Base-by-base conservation (phyloP, 257 asterid species). In the Solanum boliviense region DNA sequence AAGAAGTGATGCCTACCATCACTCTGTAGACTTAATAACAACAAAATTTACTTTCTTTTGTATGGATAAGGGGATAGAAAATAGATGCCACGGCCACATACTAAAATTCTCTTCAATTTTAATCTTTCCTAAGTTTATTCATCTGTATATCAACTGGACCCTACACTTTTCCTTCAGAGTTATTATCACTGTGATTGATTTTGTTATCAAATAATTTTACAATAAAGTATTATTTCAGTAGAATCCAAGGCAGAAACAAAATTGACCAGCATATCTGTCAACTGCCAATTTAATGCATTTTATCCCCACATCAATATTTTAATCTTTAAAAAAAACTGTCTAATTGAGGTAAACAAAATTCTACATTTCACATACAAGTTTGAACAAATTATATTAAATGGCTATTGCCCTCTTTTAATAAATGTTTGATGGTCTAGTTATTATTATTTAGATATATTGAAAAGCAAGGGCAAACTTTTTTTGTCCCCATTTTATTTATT, bases 331-430 rank as follows among this genome's bases (percentile, higher is more conserved):
- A 38, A 38, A 15, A n/a, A 25, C 39, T 65, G 29, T 65, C 87
- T 83, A 16, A 46, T 83, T 83, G 7, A 18, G 38, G 46, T 72
- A 72, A 72, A 34, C 81, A 8, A 72, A 31, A 84, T 79, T 70
- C 89, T 87, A 65, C 73, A 65, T 88, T 91, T 88, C 94, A 89
- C 89, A 91, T 86, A 89, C 70, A 62, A 13, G 29, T 84, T 73
- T 73, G 62, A 86, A 41, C 62, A 82, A 82, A 48, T 82, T 48
- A 76, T 88, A 89, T 91, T 92, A 52, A 93, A 92, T 91, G 89
- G 89, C 91, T 90, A 83, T 91, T 96, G 95, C 90, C 98, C 92
- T 90, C 93, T 67, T 88, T 89, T 92, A 44, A 92, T 92, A 89
- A 94, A 94, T 88, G 94, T 89, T 65, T 82, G 92, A 88, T 90